These are phyloP conservation scores for Rhodotorula sp. DNA, from an alignment of 1,284 basidiomycete genomes.

Conservation along the genomic window DNA sequence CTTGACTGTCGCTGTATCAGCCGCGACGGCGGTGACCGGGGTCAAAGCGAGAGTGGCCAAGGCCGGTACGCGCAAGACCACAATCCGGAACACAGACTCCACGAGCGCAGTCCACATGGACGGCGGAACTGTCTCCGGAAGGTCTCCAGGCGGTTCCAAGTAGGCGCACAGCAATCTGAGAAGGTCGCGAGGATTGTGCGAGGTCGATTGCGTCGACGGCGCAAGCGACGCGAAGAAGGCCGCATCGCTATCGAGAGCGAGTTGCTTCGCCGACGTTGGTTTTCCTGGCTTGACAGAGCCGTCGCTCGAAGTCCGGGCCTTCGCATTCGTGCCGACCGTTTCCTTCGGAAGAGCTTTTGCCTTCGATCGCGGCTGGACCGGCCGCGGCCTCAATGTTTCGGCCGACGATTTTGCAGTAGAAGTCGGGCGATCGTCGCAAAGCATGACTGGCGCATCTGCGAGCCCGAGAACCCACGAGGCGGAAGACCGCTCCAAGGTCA, in stretches of 20 bases:
- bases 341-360: not conserved
- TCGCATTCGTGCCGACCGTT: not conserved
- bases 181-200: constrained; percentile 4
- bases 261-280: not conserved
- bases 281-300: too few relatives aligned
- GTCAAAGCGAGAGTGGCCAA: constrained; percentile 26
- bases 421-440: constrained; percentile 15
- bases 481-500: constrained; percentile 24
- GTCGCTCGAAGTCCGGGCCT: not conserved
- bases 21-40: too few relatives aligned
- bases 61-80: constrained; percentile 24
- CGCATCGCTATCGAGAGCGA: not conserved
- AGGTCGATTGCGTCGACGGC: not conserved
- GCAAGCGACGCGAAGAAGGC: constrained; percentile 4
- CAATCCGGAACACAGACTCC: constrained; percentile 27
- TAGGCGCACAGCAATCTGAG: constrained; percentile 17
- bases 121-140: not conserved
- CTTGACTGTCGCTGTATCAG: too few relatives aligned
- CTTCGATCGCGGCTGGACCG: too few relatives aligned
- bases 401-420: not conserved
- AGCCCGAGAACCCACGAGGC: constrained; percentile 31
- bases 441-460: constrained; percentile 8
- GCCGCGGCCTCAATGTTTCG: too few relatives aligned
- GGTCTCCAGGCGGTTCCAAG: constrained; percentile 19
- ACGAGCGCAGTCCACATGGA: constrained; percentile 18